These are phyloP conservation scores for Porpolomopsis calyptriformis DNA, from an alignment of 768 basidiomycete genomes.

Conservation along the genomic window DNA sequence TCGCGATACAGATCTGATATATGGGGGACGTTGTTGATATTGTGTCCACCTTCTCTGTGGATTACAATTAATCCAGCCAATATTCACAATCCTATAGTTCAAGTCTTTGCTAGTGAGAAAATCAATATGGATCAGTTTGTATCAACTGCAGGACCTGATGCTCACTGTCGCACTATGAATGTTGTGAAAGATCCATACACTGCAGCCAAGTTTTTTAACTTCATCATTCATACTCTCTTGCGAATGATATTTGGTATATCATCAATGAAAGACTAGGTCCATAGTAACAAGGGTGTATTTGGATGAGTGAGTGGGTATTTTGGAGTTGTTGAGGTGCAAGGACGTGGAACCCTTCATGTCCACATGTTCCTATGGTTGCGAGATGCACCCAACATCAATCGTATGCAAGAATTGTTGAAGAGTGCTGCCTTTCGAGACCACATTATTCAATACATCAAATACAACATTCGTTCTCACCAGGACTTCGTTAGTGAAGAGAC, in stretches of 20 bases:
- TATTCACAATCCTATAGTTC: constrained; percentile 24
- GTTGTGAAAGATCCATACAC: constrained; percentile 23
- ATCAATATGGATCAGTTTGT: constrained; percentile 27
- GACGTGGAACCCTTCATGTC: constrained; percentile 19
- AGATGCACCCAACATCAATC: constrained; percentile 10
- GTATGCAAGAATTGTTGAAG: constrained; percentile 18
- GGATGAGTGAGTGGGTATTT: constrained; percentile 16
- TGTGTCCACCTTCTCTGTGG: constrained; percentile 23
- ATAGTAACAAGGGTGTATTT: constrained; percentile 7
- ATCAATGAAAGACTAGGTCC: constrained; percentile 10
- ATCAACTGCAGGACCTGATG: constrained; percentile 14
- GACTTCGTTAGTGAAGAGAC: constrained; percentile 18
- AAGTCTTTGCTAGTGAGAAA: constrained; percentile 26
- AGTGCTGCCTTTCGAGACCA: constrained; percentile 18
- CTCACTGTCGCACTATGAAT: constrained; percentile 8
- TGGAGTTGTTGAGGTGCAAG: constrained; percentile 21
- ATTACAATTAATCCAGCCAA: constrained; percentile 26
- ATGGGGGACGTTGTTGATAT: constrained; percentile 5
- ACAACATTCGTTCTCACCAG: constrained; percentile 24
- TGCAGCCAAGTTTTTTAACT: constrained; percentile 25
- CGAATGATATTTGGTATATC: constrained; percentile 22
- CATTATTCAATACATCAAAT: constrained; percentile 20
- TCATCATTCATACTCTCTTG: constrained; percentile 19
- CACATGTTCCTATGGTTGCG: constrained; percentile 21
- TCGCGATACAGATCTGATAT: not conserved